Conservation (phyloP, 176 grass and related monocot species). For the Avena eriantha region DNA sequence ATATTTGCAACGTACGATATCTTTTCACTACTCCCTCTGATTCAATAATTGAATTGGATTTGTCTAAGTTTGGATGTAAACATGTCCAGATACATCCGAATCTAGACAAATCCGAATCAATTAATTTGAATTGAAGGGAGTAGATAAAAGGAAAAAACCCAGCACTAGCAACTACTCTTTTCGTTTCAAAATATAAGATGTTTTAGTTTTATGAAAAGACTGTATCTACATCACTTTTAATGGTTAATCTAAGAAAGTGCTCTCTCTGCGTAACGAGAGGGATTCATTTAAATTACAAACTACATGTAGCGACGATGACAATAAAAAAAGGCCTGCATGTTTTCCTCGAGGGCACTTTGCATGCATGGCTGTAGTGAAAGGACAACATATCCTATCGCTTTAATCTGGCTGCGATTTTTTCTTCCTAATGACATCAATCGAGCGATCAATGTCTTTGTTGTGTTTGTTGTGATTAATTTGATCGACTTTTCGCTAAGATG, state of each 20-base stretch:
- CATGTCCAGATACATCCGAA: too few relatives aligned
- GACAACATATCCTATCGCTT: slow-evolving; percentile 30
- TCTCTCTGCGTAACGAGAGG: neutral
- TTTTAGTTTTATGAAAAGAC: too few relatives aligned
- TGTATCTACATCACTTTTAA: too few relatives aligned
- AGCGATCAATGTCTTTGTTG: neutral
- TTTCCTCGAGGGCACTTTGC: slow-evolving; percentile 46
- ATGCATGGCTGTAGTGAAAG: slow-evolving; percentile 36
- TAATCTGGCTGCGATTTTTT: neutral
- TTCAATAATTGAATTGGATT: too few relatives aligned
- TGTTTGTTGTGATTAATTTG: neutral
- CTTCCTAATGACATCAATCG: neutral
- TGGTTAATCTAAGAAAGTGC: too few relatives aligned
- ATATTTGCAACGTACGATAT: neutral
- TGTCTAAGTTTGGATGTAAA: too few relatives aligned
- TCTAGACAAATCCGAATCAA: too few relatives aligned
- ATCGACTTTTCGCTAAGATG: neutral
- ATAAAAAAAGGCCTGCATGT: neutral
- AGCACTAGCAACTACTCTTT: too few relatives aligned
- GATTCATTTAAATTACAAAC: neutral
- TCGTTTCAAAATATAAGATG: too few relatives aligned
- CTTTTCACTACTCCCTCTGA: too few relatives aligned
- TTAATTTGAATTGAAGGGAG: too few relatives aligned
- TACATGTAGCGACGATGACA: neutral
- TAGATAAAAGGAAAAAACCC: too few relatives aligned